Base-by-base conservation (phyloP, 345 rosid species). In the Adansonia digitata region DNA sequence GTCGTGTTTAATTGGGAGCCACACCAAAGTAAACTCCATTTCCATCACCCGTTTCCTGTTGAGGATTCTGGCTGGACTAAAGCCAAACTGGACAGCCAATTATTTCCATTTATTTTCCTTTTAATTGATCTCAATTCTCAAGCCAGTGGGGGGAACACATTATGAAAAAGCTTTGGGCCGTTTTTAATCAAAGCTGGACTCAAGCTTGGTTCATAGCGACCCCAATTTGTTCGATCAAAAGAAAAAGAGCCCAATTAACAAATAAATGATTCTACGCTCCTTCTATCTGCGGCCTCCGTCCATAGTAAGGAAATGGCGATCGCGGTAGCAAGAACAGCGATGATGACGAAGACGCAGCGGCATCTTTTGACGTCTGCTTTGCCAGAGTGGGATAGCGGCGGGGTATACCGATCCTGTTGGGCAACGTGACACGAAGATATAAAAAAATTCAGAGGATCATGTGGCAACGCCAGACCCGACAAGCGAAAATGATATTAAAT, bases 1-100 rank as follows among this genome's bases (percentile, higher is more conserved):
- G 18, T 74, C 88, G 89, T 84, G 89, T 80, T 73, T 64, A 51
- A 72, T 82, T 81, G 59, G 76, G 79, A 84, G 82, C 91, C 94
- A 85, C 90, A 79, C 70, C 86, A 64, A 31, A 43, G 46, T 31
- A 6, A 37, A 62, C 22, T 12, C 74, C 60, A 60, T 78, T 52
- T 68, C 74, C 68, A 37, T 77, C 81, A 71, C 81, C 63, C 69
- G 29, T 74, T 81, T 62, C 31, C 1, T 1, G 52, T 17, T 12
- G 71, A 26, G 63, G 62, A 12, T 1, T 56, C 17, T n/a, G n/a
- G n/a, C n/a, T 61, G 66, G 20, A 61, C 66, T 4, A 11, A 27
- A 59, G n/a, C 39, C 3, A 3, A 56, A 13, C 43, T 2, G 22
- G 42, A 34, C 12, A 65, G 3, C 1, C 39, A 9, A 39, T 65